phyloP scores from a whole-genome alignment of 2,329 filamentous ascomycete genomes.

The Curvularia sp. region DNA sequence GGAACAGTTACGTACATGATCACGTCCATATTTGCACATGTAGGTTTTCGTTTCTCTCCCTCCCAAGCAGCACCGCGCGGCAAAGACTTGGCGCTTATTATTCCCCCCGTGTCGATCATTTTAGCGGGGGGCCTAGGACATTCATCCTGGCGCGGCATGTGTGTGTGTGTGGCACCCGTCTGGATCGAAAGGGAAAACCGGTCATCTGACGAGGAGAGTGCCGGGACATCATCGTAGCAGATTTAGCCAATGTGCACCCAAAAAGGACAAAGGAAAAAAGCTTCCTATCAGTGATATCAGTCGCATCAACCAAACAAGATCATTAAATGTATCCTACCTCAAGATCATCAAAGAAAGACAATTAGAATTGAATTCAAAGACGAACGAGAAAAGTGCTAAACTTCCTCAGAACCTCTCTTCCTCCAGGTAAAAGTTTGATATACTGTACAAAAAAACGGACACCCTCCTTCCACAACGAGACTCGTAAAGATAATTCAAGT shows the following conservation, averaged over 20 bases:
- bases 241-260: no score
- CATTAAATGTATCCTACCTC: no score
- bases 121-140: slow-evolving; percentile 2
- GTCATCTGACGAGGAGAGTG: no score
- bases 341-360: not conserved
- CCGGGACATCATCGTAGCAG: no score
- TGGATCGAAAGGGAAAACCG: not conserved
- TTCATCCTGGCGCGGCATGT: not conserved
- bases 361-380: not conserved
- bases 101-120: slow-evolving; percentile 18
- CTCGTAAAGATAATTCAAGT: not conserved
- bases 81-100: slow-evolving; percentile 15
- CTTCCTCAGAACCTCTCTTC: slow-evolving; percentile 5
- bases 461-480: slow-evolving; percentile 17
- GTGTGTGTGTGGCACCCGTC: no score
- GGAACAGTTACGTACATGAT: not conserved
- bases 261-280: no score
- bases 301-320: no score
- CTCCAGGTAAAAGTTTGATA: not conserved
- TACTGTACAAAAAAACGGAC: not conserved
- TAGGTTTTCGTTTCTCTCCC: not conserved
- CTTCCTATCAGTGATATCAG: no score
- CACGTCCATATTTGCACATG: not conserved
- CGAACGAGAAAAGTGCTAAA: slow-evolving; percentile 12
- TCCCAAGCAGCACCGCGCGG: slow-evolving; percentile 13